Evolutionary conservation across 2,329 filamentous ascomycete species (phyloP), one percentile per base, ranked within the genome.

Genomic region (Fusarium pseudonygamai): DNA sequence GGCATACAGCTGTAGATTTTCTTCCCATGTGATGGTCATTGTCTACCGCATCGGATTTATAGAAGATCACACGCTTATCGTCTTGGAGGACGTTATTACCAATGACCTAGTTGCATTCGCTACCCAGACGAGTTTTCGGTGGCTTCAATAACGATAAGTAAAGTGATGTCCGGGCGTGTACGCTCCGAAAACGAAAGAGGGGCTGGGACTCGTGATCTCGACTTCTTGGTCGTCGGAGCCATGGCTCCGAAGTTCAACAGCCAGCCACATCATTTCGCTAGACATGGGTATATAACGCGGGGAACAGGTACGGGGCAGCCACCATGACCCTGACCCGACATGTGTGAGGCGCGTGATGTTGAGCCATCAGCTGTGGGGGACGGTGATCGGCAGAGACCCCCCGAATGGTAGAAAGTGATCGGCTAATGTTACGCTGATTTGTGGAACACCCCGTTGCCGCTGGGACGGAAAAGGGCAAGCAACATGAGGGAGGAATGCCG

Each of bases 291-390:
- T 12, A 20, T 1, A 8, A 11, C 3, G 52, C 26, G 26, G 36
- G 22, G 37, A 13, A 32, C 6, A 18, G 26, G 2, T 6, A 24
- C 0, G 26, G 9, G 15, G 5, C 15, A 20, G 6, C 0, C 2
- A 3, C 12, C 15, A 20, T 20, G n/a, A n/a, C n/a, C n/a, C n/a
- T n/a, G n/a, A n/a, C n/a, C n/a, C n/a, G n/a, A n/a, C n/a, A n/a
- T n/a, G n/a, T n/a, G n/a, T n/a, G n/a, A n/a, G n/a, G n/a, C n/a
- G n/a, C n/a, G n/a, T n/a, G n/a, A n/a, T n/a, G n/a, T n/a, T n/a
- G n/a, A n/a, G n/a, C n/a, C n/a, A n/a, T n/a, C n/a, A n/a, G n/a
- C n/a, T n/a, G n/a, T n/a, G n/a, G n/a, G n/a, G n/a, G n/a, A n/a
- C n/a, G n/a, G n/a, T 30, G n/a, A 32, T 56, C 52, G 37, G 37